phyloP scores from a whole-genome alignment of 2,329 filamentous ascomycete species.

The Colletotrichum sp. region DNA sequence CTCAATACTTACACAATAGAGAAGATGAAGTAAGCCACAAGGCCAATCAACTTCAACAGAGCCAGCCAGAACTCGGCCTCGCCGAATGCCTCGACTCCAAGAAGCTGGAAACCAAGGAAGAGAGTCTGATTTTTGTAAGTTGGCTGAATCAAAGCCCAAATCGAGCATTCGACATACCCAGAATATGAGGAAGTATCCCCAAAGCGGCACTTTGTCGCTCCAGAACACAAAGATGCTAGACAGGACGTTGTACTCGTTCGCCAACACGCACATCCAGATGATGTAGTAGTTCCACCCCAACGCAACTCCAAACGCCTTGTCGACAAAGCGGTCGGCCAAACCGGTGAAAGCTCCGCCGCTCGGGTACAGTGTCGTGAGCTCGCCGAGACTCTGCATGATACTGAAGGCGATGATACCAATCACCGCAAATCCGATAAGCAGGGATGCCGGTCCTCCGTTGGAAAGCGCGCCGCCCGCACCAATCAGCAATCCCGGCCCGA shows the following conservation, averaged over 20 bases:
- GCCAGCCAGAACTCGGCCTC: conserved; percentile 84
- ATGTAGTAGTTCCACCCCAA: conserved; percentile 77
- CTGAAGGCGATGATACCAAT: conserved; percentile 72
- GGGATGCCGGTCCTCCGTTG: conserved; percentile 72
- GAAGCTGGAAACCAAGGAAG: conserved; percentile 71
- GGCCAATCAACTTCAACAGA: conserved; percentile 71
- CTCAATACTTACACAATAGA: conserved; percentile 59
- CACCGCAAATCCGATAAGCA: conserved; percentile 75
- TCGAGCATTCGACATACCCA: conserved; percentile 53
- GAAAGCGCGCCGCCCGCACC: conserved; percentile 73
- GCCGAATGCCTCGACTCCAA: conserved; percentile 77
- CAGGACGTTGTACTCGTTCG: conserved; percentile 75
- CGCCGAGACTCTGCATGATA: conserved; percentile 77
- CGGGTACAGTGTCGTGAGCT: conserved; percentile 76
- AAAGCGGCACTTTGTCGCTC: conserved; percentile 65
- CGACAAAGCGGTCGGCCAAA: conserved; percentile 73
- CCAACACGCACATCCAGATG: conserved; percentile 69
- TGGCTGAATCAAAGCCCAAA: not conserved
- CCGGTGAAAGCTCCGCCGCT: conserved; percentile 75
- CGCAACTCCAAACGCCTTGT: conserved; percentile 71
- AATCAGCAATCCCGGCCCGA: conserved; percentile 74
- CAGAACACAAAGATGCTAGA: conserved; percentile 71
- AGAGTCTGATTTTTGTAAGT: conserved; percentile 38
- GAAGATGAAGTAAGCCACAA: conserved; percentile 77
- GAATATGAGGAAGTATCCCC: conserved; percentile 75